Conservation (phyloP, 768 basidiomycete genomes). For the Sarcodon aspratus region DNA sequence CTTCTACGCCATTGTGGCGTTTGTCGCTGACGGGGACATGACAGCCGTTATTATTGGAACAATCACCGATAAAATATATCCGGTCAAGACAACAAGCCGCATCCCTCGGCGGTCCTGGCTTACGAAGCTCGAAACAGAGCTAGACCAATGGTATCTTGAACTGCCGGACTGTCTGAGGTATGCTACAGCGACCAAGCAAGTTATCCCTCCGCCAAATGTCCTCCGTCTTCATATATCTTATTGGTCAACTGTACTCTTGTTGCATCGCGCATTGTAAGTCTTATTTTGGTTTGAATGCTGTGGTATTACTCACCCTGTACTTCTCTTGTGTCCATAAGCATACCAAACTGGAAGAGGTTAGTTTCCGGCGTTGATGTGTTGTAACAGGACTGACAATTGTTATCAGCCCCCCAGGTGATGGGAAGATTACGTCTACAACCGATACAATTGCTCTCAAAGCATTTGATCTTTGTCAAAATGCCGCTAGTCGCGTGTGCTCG, state of each 20-base stretch:
- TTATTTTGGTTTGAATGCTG: not conserved
- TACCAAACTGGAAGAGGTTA: slow-evolving; percentile 66
- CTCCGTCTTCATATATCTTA: slow-evolving; percentile 65
- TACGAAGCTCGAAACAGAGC: slow-evolving; percentile 44
- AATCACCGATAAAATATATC: slow-evolving; percentile 60
- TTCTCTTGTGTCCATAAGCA: slow-evolving; percentile 26
- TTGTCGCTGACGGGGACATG: not conserved
- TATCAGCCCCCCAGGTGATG: not conserved
- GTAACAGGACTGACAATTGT: not conserved
- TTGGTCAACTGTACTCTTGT: slow-evolving; percentile 61
- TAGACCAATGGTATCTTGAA: slow-evolving; percentile 67
- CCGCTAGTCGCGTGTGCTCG: slow-evolving; percentile 59
- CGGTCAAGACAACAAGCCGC: slow-evolving; percentile 40
- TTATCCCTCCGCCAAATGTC: slow-evolving; percentile 50
- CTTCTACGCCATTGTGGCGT: not conserved
- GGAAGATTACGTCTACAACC: slow-evolving; percentile 1
- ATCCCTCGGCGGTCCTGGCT: slow-evolving; percentile 37
- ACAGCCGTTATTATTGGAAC: slow-evolving; percentile 57
- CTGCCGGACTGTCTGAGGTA: slow-evolving; percentile 55
- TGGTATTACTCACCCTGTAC: slow-evolving; percentile 2
- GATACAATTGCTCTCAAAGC: slow-evolving; percentile 47
- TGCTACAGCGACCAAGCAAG: slow-evolving; percentile 41
- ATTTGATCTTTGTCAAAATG: slow-evolving; percentile 65
- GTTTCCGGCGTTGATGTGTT: slow-evolving; percentile 3
- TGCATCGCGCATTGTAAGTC: slow-evolving; percentile 74